Percentiles rank a stretch among this genome's conserved stretches.
These are phyloP conservation scores for Candida patagonica DNA, from an alignment of 805 yeast genomes.

Conservation along the genomic window DNA sequence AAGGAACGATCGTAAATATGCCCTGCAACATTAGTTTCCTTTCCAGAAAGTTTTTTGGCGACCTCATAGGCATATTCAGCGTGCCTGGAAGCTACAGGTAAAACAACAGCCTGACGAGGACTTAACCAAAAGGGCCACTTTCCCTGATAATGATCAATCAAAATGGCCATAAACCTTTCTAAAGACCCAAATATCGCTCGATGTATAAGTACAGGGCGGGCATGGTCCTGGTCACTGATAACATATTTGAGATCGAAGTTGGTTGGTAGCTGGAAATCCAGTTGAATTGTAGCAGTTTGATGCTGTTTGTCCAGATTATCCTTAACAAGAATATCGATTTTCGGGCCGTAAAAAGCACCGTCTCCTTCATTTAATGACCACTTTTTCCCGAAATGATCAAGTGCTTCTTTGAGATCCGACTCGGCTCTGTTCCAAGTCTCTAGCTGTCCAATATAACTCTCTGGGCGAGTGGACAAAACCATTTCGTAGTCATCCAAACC, in stretches of 20 bases:
- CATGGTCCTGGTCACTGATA: conserved; percentile 22
- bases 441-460: conserved; percentile 64
- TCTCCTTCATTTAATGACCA: conserved; percentile 86
- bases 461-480: conserved; percentile 79
- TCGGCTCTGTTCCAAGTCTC: conserved; percentile 84
- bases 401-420: conserved; percentile 45
- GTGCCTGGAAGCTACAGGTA: conserved; percentile 70
- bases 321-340: conserved; percentile 74
- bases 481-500: conserved; percentile 51
- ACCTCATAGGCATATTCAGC: conserved; percentile 43
- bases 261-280: conserved; percentile 89
- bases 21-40: conserved; percentile 34
- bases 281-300: conserved; percentile 91
- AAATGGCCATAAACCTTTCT: conserved; percentile 83
- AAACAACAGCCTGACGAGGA: conserved; percentile 79
- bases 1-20: conserved; percentile 53
- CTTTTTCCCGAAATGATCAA: conserved; percentile 43
- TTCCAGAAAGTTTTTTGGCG: conserved; percentile 32
- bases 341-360: conserved; percentile 71
- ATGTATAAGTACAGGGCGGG: conserved; percentile 88
- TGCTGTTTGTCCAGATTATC: conserved; percentile 77
- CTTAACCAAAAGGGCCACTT: conserved; percentile 98
- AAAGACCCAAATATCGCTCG: conserved; percentile 93
- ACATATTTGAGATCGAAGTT: conserved; percentile 69
- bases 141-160: conserved; percentile 84